Evolutionary conservation across 306 rosid species (phyloP).

Genomic region (Lupinus albus): DNA sequence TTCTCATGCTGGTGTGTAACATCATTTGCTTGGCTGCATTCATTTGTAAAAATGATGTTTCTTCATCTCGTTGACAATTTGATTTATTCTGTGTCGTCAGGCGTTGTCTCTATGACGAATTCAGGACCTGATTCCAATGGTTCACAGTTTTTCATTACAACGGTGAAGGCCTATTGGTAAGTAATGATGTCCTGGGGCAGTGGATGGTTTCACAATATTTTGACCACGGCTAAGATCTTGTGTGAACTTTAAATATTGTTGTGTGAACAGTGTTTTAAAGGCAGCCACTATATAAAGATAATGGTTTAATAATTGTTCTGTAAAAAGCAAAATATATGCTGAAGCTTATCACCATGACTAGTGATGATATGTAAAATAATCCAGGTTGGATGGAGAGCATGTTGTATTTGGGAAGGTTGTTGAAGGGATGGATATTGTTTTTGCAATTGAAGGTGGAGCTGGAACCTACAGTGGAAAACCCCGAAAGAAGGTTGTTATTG

Average conservation of each 20-base stretch:
- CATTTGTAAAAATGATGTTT: constrained; percentile 5
- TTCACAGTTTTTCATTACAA: constrained; percentile 82
- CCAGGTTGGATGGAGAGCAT: constrained; percentile 92
- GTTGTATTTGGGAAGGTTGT: constrained; percentile 86
- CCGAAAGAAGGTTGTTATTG: constrained; percentile 79
- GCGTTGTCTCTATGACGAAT: constrained; percentile 83
- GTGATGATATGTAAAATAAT: constrained; percentile 22
- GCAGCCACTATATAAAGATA: not conserved
- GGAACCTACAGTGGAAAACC: constrained; percentile 90
- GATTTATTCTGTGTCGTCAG: constrained; percentile 43
- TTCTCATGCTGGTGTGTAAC: constrained; percentile 77
- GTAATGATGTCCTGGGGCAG: constrained; percentile 19
- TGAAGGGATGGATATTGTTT: constrained; percentile 84
- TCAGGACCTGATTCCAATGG: constrained; percentile 90
- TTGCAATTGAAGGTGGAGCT: constrained; percentile 84
- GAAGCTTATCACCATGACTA: constrained; percentile 6
- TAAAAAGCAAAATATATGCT: not conserved
- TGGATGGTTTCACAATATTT: constrained; percentile 1
- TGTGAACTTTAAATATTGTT: no score
- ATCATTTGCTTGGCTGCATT: constrained; percentile 16
- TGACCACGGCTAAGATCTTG: constrained; percentile 2
- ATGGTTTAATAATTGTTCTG: not conserved
- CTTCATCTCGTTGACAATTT: constrained; percentile 24
- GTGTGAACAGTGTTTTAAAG: no score
- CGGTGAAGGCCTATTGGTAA: constrained; percentile 89